Evolutionary conservation across 208 protist genomes (phyloP), one percentile per base, ranked within the genome.

Genomic region (Crithidia bombi): DNA sequence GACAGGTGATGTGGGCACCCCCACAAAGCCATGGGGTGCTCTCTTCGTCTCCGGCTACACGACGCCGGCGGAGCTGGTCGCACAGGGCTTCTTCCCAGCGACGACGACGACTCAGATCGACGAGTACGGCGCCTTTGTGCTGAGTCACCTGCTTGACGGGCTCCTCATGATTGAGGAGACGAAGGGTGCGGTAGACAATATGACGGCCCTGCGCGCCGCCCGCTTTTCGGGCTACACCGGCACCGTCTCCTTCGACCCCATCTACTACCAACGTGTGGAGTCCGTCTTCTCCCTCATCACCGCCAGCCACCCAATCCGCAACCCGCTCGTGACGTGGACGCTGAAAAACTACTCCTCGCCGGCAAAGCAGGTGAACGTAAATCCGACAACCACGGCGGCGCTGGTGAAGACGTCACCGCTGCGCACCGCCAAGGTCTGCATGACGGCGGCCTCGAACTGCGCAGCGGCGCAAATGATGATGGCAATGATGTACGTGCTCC

Each of bases 71-170:
- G 61, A 83, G 36, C 62, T 93, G 25, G 67, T 85, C 38, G 57
- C 25, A 12, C 59, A 82, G 28, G 80, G 79, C 59, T 86, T 83
- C 75, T 90, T 87, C 59, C 61, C 58, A 17, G 43, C 12, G 0
- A 54, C 71, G 17, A 10, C 23, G 23, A 26, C 32, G 23, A 59
- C 21, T 46, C 55, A 62, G 7, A 49, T 95, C n/a, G 88, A 93
- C 56, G 77, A 92, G 41, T 88, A 83, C 69, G 81, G 81, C n/a
- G 85, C 91, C n/a, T 91, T 82, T 62, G 73, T 91, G 38, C 63
- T 93, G 52, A 92, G 87, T 70, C 78, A 94, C 73, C 73, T 96
- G 2, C 85, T 93, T 49, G 91, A 96, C 57, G 88, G 78, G 9
- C 84, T 96, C 36, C 74, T 78, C 46, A 75, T 88, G 64, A 41